These are phyloP conservation scores for Fusarium subtropicale DNA, from an alignment of 2,329 filamentous ascomycete species.

Conservation along the genomic window DNA sequence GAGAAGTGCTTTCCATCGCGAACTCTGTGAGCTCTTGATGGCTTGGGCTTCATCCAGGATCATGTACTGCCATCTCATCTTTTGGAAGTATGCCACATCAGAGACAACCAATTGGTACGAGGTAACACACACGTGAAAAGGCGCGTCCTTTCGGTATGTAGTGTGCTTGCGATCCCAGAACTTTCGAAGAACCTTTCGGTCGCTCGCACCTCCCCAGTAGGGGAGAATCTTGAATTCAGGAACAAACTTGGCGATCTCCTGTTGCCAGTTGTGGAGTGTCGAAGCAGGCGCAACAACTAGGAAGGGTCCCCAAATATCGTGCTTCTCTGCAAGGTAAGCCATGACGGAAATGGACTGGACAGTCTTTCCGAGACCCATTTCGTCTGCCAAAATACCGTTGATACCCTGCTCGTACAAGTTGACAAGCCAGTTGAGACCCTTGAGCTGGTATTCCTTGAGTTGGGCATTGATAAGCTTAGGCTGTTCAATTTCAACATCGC, in stretches of 20 bases:
- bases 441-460: slow-evolving; percentile 98
- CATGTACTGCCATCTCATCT: slow-evolving; percentile 99
- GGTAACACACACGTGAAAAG: slow-evolving; percentile 95
- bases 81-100: slow-evolving; percentile 97
- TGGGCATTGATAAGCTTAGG: slow-evolving; percentile 93
- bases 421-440: slow-evolving; percentile 99
- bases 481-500: slow-evolving; percentile 93
- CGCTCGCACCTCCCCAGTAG: slow-evolving; percentile 95
- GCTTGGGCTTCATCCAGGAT: slow-evolving; percentile 98
- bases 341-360: slow-evolving; percentile 99
- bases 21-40: slow-evolving; percentile 97
- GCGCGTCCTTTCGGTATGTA: slow-evolving; percentile 91
- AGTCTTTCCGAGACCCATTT: slow-evolving; percentile 99
- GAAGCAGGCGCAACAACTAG: slow-evolving; percentile 95
- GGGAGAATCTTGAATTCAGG: slow-evolving; percentile 94
- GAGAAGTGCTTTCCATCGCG: slow-evolving; percentile 94
- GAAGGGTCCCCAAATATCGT: slow-evolving; percentile 99
- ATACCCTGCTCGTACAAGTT: slow-evolving; percentile 99
- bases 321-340: slow-evolving; percentile 96
- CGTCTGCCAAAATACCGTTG: slow-evolving; percentile 98
- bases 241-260: slow-evolving; percentile 96
- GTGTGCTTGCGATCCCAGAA: slow-evolving; percentile 99
- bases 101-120: slow-evolving; percentile 98
- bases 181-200: slow-evolving; percentile 95
- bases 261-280: slow-evolving; percentile 99